Conservation (phyloP, 352 stramenopile genomes). For the Pseudoperonospora humuli region DNA sequence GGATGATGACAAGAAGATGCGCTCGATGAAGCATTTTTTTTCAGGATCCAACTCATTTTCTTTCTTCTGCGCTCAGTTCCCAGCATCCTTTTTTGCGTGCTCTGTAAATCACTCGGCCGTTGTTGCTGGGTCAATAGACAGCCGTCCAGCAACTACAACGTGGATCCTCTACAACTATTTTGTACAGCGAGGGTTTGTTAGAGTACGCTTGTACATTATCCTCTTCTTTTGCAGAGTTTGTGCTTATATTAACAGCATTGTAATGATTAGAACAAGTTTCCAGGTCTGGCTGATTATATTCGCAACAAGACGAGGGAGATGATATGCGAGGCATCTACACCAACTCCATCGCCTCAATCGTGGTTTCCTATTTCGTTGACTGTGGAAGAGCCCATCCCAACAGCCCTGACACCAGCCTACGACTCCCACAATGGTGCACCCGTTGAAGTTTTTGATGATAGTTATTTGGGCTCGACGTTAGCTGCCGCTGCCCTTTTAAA, state of each 20-base stretch:
- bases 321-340: constrained; percentile 32
- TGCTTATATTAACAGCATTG: constrained; percentile 6
- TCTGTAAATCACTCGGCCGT: constrained; percentile 3
- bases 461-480: constrained; percentile 48
- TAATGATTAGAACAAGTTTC: constrained; percentile 56
- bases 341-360: not conserved
- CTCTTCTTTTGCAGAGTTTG: not conserved
- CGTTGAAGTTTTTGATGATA: constrained; percentile 39
- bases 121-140: constrained; percentile 1
- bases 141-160: constrained; percentile 13
- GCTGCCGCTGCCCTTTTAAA: constrained; percentile 61
- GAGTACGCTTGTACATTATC: constrained; percentile 30
- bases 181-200: constrained; percentile 53
- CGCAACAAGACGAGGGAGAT: constrained; percentile 73
- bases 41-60: constrained; percentile 49
- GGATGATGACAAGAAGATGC: constrained; percentile 43
- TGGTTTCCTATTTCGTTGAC: constrained; percentile 8
- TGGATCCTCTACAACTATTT: constrained; percentile 75
- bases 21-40: constrained; percentile 64
- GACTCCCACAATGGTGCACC: constrained; percentile 30
- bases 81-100: constrained; percentile 57
- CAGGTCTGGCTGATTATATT: constrained; percentile 57
- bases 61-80: constrained; percentile 66
- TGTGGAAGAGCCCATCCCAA: not conserved
- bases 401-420: constrained; percentile 36